Evolutionary conservation across 345 rosid species (phyloP), one percentile per base, ranked within the genome.

Genomic region (Ceriops decandra): DNA sequence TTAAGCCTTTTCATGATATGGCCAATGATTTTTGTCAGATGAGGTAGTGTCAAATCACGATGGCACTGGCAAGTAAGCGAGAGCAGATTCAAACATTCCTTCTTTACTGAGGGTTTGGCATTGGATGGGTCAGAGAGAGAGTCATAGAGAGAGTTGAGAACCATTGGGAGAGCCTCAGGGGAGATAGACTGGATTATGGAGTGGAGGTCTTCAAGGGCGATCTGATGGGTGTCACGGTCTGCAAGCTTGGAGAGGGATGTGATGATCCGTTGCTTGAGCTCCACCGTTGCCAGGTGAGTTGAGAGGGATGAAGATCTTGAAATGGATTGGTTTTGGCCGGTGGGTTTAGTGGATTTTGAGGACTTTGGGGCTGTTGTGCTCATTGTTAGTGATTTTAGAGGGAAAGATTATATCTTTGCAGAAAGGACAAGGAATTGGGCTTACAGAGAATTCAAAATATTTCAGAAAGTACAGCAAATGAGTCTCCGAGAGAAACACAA

Each of bases 221-320:
- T 90, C 77, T 92, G 97, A 80, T 95, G 74, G 38, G 99, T 95
- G 63, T 95, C 98, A 10, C 98, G 92, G 82, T 92, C 99, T 52
- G 96, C 85, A 9, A 95, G 92, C 77, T 95, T 95, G 32, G 96
- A 84, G 63, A 92, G 85, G 28, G 89, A 90, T n/a, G 95, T 89
- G 36, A 95, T 78, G 78, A 92, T 87, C 79, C 82, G 79, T 63
- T 95, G 99, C 83, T 95, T 95, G 46, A 83, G 84, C 71, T 95
- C 99, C 24, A 95, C 95, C 98, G 90, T 95, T 57, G 98, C 98
- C 60, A 86, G 82, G 76, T 92, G 97, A 16, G 96, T 79, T 46
- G 97, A 80, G 64, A 88, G 80, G 16, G 98, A 87, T 11, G 92
- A 75, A 35, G 96, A 80, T 72, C 82, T 80, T 5, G 81, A 60